These are phyloP conservation scores for Neofusicoccum sp. DNA, from an alignment of 2,329 filamentous ascomycete species.

Conservation along the genomic window DNA sequence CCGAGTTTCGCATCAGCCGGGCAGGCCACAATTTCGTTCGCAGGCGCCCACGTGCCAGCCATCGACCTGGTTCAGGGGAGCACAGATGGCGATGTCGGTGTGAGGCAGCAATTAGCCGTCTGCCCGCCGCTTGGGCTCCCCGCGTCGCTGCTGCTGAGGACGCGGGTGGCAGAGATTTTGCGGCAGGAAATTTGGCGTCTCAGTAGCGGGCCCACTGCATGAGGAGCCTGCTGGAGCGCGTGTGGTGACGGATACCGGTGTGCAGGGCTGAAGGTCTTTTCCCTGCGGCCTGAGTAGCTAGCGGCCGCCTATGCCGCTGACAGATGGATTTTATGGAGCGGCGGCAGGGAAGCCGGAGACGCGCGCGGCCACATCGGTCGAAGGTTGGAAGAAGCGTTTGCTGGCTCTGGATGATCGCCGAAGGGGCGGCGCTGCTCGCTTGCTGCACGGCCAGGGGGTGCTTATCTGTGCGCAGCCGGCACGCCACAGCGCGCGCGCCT, in stretches of 20 bases:
- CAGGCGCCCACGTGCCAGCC: constrained; percentile 11
- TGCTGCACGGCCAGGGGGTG: neutral
- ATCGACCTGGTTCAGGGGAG: constrained; percentile 12
- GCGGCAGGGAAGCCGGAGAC: constrained; percentile 1
- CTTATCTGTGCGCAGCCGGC: constrained; percentile 8
- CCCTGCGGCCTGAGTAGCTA: constrained; percentile 7
- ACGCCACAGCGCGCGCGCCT: neutral
- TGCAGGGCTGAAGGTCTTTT: neutral
- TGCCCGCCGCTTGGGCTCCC: neutral
- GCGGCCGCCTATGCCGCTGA: constrained; percentile 16
- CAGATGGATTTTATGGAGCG: constrained; percentile 15
- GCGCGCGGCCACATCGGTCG: constrained; percentile 1
- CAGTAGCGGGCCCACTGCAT: constrained; percentile 4
- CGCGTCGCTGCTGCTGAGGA: neutral
- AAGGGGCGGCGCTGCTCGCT: constrained; percentile 10
- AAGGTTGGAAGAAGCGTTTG: constrained; percentile 22
- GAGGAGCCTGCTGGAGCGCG: neutral
- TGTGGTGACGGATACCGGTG: constrained; percentile 1
- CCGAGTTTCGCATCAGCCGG: neutral
- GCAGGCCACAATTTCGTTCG: neutral
- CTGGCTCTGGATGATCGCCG: constrained; percentile 17
- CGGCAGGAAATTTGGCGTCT: constrained; percentile 6
- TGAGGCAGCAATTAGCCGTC: constrained; percentile 11
- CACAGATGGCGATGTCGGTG: neutral
- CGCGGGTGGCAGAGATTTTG: neutral